Base-by-base conservation (phyloP, 2,329 filamentous ascomycete genomes). In the Cordyceps cicadae region DNA sequence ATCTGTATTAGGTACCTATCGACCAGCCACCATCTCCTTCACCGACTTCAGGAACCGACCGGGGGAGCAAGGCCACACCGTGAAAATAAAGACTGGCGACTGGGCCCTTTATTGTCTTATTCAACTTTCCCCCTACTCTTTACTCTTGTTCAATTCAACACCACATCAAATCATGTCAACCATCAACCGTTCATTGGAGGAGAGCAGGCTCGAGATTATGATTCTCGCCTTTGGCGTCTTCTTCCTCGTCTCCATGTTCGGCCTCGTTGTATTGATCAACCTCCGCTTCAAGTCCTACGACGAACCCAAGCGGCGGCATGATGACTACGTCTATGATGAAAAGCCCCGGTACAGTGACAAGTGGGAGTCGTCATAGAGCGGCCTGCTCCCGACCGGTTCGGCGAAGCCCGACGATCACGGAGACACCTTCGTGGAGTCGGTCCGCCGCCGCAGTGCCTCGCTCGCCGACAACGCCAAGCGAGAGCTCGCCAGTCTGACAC, bases 211-310 rank as follows among this genome's bases (percentile, higher is more conserved):
- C 41, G 72, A 75, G 63, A 72, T 75, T 50, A 55, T 70, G 43
- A 63, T 74, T 29, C 63, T 76, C 29, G 71, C 73, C 14, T 61
- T 67, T 15, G 68, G 67, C 14, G 68, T 72, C 50, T 63, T 76
- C 41, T 48, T 71, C 17, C 67, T 75, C 29, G 71, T 74, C 17
- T 65, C 64, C 17, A 62, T 71, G 7, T 65, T 76, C 17, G 67
- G 67, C 24, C 61, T 71, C n/a, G 57, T 74, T 26, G 66, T 75
- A 45, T 68, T 70, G 49, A 62, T 70, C 50, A 69, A 68, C 34
- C 62, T 69, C 24, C 64, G 65, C 8, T 59, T 67, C 29, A 67
- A 65, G 37, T 58, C 65, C n/a, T 56, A 64, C 15, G 19, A 21
- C 29, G 46, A 59, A 51, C 61, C 37, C 51, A 34, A 54, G 48